A percentile compares a stretch with the other conserved stretches of the same genome.
phyloP scores from a whole-genome alignment of 371 early-diverging fungal species.

The Rhizopus delemar region DNA sequence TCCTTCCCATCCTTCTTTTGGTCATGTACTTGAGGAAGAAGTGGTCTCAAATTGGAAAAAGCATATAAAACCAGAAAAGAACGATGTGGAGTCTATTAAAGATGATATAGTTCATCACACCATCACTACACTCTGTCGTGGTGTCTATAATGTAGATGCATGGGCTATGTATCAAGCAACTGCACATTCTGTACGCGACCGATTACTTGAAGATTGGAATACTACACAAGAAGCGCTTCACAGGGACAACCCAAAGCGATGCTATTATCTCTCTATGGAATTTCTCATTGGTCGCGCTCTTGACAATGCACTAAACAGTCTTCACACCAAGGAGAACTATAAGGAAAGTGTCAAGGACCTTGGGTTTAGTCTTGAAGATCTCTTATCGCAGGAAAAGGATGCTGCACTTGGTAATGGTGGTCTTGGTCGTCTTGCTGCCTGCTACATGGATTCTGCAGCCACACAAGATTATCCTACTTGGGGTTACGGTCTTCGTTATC shows the following conservation, averaged over 20 bases:
- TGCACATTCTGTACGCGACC: slow-evolving; percentile 84
- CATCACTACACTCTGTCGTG: slow-evolving; percentile 78
- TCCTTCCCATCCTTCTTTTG: slow-evolving; percentile 20
- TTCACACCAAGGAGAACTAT: slow-evolving; percentile 76
- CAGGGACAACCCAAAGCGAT: slow-evolving; percentile 76
- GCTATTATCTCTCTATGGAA: slow-evolving; percentile 93
- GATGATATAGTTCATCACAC: slow-evolving; percentile 72
- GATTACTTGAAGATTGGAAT: slow-evolving; percentile 87
- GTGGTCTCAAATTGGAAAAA: slow-evolving; percentile 18
- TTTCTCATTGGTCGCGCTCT: slow-evolving; percentile 91
- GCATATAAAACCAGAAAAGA: slow-evolving; percentile 12
- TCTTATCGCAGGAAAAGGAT: slow-evolving; percentile 87
- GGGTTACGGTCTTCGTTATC: slow-evolving; percentile 88
- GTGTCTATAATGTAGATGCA: slow-evolving; percentile 78
- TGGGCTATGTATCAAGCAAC: slow-evolving; percentile 85
- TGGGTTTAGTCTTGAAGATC: slow-evolving; percentile 87
- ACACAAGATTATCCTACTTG: slow-evolving; percentile 87
- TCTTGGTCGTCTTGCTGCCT: slow-evolving; percentile 87
- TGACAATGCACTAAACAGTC: slow-evolving; percentile 87
- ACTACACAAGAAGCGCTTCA: slow-evolving; percentile 67
- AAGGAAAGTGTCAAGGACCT: slow-evolving; percentile 64
- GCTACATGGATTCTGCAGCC: slow-evolving; percentile 90
- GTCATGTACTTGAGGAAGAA: slow-evolving; percentile 10
- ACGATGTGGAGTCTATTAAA: slow-evolving; percentile 18
- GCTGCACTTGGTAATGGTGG: slow-evolving; percentile 96